These are phyloP conservation scores for Phytophthora hibernalis DNA, from an alignment of 352 stramenopile genomes.

Conservation along the genomic window DNA sequence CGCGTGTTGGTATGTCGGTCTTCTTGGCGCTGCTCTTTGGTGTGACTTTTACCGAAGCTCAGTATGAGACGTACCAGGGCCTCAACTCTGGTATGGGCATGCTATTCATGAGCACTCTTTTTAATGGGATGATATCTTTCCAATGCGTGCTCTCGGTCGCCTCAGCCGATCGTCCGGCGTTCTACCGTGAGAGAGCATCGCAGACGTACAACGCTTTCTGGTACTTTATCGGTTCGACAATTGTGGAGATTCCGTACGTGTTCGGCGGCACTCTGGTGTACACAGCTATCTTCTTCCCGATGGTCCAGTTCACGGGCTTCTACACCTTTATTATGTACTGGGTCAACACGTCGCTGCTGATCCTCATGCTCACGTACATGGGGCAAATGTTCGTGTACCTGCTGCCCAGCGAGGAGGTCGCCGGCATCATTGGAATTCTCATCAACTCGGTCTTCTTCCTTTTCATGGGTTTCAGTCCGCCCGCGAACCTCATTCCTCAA, in stretches of 20 bases:
- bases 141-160: conserved; percentile 75
- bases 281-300: conserved; percentile 51
- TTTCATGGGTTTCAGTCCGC: conserved; percentile 50
- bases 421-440: conserved; percentile 34
- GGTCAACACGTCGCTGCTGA: conserved; percentile 40
- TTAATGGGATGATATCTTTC: conserved; percentile 84
- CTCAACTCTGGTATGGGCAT: conserved; percentile 74
- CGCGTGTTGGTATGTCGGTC: conserved; percentile 71
- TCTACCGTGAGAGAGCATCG: conserved; percentile 81
- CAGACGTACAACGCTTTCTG: conserved; percentile 85
- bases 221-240: conserved; percentile 77
- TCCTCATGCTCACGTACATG: conserved; percentile 49
- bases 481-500: conserved; percentile 38
- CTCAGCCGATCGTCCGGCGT: conserved; percentile 81
- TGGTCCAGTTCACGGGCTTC: conserved; percentile 51
- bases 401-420: conserved; percentile 40
- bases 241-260: conserved; percentile 90
- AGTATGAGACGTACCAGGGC: conserved; percentile 56
- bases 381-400: conserved; percentile 46
- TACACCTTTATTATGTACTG: conserved; percentile 45
- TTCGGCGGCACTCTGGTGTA: conserved; percentile 49
- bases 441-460: conserved; percentile 47
- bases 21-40: conserved; percentile 86
- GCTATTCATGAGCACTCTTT: conserved; percentile 87
- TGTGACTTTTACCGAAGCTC: conserved; percentile 62